Conservation (phyloP, 345 rosid species). For the Litchi chinensis region DNA sequence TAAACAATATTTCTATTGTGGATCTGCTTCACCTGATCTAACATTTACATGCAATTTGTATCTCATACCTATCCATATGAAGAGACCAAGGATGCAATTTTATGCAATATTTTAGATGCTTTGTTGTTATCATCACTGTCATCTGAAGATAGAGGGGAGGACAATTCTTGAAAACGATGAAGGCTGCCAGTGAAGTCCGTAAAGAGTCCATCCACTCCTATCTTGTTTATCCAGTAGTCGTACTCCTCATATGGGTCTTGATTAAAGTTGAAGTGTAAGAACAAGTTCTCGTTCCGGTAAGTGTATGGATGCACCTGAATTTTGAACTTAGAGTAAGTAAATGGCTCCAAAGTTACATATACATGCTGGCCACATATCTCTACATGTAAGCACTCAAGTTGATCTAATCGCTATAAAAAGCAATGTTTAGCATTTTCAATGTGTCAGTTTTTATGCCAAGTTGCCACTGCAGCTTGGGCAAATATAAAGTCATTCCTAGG, state of each 20-base stretch:
- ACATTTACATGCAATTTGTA: not conserved
- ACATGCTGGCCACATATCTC: not conserved
- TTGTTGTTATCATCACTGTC: slow-evolving; percentile 9
- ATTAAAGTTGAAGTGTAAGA: slow-evolving; percentile 61
- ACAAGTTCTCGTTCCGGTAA: slow-evolving; percentile 66
- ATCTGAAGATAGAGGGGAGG: slow-evolving; percentile 41
- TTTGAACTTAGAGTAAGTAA: not conserved
- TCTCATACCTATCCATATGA: slow-evolving; percentile 39
- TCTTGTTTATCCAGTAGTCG: slow-evolving; percentile 73
- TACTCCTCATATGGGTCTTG: slow-evolving; percentile 79
- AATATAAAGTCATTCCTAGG: not conserved
- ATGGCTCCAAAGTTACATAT: not conserved
- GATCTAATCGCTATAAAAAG: not conserved
- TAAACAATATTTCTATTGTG: not conserved
- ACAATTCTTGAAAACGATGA: slow-evolving; percentile 62
- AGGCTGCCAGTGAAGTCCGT: slow-evolving; percentile 94
- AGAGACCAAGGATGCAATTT: slow-evolving; percentile 48
- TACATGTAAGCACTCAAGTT: not conserved
- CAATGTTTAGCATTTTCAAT: no score
- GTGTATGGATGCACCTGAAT: slow-evolving; percentile 92
- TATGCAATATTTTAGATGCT: slow-evolving; percentile 42
- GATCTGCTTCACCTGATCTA: not conserved
- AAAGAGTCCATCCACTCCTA: slow-evolving; percentile 86
- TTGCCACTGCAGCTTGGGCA: not conserved
- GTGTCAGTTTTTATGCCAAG: not conserved